phyloP scores from a whole-genome alignment of 176 grass and related monocot genomes.

The Oryza meyeriana region DNA sequence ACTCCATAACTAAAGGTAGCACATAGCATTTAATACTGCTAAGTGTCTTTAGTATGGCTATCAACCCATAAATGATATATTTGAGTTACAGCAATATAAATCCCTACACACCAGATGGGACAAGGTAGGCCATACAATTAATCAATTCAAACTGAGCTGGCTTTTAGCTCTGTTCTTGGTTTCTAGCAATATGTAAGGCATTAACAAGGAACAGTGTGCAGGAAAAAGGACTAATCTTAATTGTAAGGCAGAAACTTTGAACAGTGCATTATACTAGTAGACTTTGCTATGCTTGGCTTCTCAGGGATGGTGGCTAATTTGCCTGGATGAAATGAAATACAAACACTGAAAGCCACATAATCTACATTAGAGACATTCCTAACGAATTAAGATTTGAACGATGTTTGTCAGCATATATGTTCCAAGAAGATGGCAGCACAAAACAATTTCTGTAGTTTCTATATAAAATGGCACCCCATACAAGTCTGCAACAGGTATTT shows the following conservation, averaged over 20 bases:
- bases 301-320: neutral
- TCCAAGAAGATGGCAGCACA: conserved; percentile 20
- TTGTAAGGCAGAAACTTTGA: neutral
- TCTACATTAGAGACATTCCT: neutral
- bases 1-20: conserved; percentile 2
- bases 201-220: neutral
- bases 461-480: conserved; percentile 25
- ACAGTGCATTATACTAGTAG: neutral
- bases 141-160: neutral
- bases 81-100: neutral
- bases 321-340: neutral
- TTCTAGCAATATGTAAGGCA: neutral
- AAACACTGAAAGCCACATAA: neutral
- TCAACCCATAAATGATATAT: conserved; percentile 3
- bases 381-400: neutral
- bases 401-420: conserved; percentile 20
- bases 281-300: neutral
- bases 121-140: neutral
- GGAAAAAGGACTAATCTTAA: neutral
- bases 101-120: neutral
- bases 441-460: conserved; percentile 11
- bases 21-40: neutral
- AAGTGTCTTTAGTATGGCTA: neutral
- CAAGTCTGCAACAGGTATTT: conserved; percentile 9
- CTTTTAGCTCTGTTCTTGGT: neutral